Percentiles rank a stretch among this genome's conserved stretches.
Evolutionary conservation across 1,284 basidiomycete genomes (phyloP).

Genomic region (Rhodotorula sp.): DNA sequence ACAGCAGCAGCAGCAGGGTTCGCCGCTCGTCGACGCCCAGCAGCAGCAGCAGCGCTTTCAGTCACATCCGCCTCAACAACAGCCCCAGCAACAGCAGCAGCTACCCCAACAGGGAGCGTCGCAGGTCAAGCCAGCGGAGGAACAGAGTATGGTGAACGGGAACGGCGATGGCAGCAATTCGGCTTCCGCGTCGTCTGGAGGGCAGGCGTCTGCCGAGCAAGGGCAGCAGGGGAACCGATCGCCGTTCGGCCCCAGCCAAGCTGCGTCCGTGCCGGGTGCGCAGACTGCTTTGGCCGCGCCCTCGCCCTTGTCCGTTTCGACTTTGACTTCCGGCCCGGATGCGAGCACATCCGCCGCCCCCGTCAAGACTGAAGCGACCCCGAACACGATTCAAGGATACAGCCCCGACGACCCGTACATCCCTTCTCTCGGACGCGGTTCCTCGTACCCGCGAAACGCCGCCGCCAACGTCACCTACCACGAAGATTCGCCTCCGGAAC

Average conservation of each 20-base stretch:
- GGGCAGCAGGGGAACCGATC: no score
- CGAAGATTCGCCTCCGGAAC: constrained; percentile 2
- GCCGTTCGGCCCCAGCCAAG: no score
- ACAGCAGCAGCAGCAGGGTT: neutral
- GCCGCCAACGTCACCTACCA: neutral
- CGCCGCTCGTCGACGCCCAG: neutral
- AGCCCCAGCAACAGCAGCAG: neutral
- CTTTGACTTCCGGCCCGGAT: no score
- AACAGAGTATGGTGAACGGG: neutral
- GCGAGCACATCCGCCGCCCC: neutral
- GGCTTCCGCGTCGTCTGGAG: neutral
- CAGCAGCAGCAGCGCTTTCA: neutral
- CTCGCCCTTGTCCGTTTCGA: no score
- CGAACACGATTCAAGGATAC: constrained; percentile 4
- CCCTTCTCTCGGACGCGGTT: neutral
- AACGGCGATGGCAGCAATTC: neutral
- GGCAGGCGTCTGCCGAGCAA: neutral
- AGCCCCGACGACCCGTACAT: constrained; percentile 19
- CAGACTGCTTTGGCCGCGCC: no score
- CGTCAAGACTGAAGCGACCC: neutral
- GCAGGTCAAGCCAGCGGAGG: neutral
- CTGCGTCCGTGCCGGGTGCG: neutral
- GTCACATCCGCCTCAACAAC: neutral
- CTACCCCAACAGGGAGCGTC: neutral
- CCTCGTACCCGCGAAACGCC: neutral